Base-by-base conservation (phyloP, 2,329 filamentous ascomycete species). In the Fusarium virguliforme region DNA sequence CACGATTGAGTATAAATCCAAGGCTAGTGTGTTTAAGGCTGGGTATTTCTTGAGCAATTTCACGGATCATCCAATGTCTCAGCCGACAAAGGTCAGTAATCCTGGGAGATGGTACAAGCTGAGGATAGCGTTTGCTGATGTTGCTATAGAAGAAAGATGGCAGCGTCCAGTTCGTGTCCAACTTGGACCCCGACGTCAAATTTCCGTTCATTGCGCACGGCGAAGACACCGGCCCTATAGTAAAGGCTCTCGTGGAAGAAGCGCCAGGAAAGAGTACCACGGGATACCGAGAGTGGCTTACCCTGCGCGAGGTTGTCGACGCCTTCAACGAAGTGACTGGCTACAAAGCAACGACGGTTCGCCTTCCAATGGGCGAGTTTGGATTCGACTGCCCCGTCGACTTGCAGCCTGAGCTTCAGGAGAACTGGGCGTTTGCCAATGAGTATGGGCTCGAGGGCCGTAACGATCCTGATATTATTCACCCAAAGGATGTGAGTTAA, bases 61-160 rank as follows among this genome's bases (percentile, higher is more conserved):
- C 18, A 53, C 50, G 12, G 50, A 53, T 35, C 50, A 34, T 13
- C 13, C 60, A 66, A 22, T 53, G 50, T 34, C 48, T 35, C 50
- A 35, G 18, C 50, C 50, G 10, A 53, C 7, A n/a, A 53, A 53
- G 50, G 50, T 35, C 4, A 15, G 18, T 35, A 26, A 1, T 9
- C 15, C 4, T 22, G 12, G 32, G 1, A 53, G 10, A 24, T 26
- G 8, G 5, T n/a, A 6, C 30, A 26, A 9, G n/a, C 6, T 4
- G 4, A 18, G 4, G 9, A 18, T 13, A 12, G 43, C 18, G 26
- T 48, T 18, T n/a, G 50, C 50, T 53, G 7, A 51, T 24, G 8
- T 22, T 3, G 3, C 8, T 4, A 53, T 18, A 53, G 50, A 24
- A 6, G 32, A 30, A 53, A 15, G 50, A 35, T n/a, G 18, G 50